phyloP scores from a whole-genome alignment of 2,329 filamentous ascomycete species.

The Aspergillus tamarii region DNA sequence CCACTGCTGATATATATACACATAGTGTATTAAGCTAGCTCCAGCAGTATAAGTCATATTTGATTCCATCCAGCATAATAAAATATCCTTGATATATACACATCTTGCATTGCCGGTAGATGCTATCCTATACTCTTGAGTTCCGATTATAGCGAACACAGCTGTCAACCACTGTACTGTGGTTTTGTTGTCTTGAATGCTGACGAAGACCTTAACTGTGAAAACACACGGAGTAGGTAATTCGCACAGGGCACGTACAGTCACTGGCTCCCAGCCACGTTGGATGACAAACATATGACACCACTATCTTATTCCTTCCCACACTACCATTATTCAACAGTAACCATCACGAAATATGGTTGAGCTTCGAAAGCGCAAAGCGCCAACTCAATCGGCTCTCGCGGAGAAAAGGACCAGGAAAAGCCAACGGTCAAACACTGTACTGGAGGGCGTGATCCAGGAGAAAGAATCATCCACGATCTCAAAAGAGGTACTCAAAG shows the following conservation, averaged over 20 bases:
- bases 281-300: not conserved
- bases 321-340: not conserved
- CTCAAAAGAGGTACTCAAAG: conserved; percentile 30
- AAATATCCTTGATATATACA: not conserved
- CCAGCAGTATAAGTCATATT: not conserved
- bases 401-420: conserved; percentile 34
- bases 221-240: not conserved
- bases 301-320: not conserved
- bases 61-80: not conserved
- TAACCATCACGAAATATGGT: conserved; percentile 41
- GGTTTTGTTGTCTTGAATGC: not conserved
- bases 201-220: not conserved
- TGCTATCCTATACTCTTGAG: not conserved
- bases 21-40: not conserved
- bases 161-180: not conserved
- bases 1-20: not conserved
- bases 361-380: conserved; percentile 66
- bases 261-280: not conserved
- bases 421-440: conserved; percentile 29
- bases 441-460: conserved; percentile 34
- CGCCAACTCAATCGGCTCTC: conserved; percentile 50
- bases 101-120: not conserved
- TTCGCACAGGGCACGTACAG: not conserved
- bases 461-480: conserved; percentile 28
- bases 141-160: not conserved